Percentiles rank a stretch among this genome's conserved stretches.
phyloP scores from a whole-genome alignment of 2,329 filamentous ascomycete species.

The Cladosporium velox region DNA sequence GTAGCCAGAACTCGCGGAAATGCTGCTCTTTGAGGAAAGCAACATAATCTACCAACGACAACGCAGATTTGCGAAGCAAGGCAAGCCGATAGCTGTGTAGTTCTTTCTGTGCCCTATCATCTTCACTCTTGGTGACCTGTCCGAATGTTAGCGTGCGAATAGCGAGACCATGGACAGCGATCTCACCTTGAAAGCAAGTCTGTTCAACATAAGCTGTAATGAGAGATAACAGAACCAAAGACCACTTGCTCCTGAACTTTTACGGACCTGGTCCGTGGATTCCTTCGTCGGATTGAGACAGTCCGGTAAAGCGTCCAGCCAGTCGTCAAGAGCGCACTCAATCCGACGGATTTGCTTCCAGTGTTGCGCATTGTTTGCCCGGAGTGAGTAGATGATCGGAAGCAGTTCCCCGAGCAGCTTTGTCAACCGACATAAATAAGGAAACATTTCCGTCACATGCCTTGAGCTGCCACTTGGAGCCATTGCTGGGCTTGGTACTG shows the following conservation, averaged over 20 bases:
- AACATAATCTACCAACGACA: conserved; percentile 54
- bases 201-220: conserved; percentile 38
- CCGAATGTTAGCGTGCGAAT: background rate
- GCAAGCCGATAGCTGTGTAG: conserved; percentile 38
- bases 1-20: conserved; percentile 56
- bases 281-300: conserved; percentile 31
- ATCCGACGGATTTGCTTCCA: conserved; percentile 36
- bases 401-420: conserved; percentile 44
- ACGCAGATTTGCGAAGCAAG: conserved; percentile 53
- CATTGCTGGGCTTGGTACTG: conserved; percentile 40
- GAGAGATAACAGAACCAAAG: conserved; percentile 46
- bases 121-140: background rate
- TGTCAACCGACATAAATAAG: conserved; percentile 55
- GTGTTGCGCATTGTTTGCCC: conserved; percentile 34
- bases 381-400: conserved; percentile 42
- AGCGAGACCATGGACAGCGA: background rate
- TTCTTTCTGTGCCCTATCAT: conserved; percentile 28
- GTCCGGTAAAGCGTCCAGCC: conserved; percentile 39
- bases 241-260: conserved; percentile 35
- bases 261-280: conserved; percentile 22
- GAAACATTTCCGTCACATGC: conserved; percentile 40
- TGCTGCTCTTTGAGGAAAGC: conserved; percentile 49
- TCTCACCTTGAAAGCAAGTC: conserved; percentile 32
- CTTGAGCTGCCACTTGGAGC: background rate
- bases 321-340: conserved; percentile 38